Conservation (phyloP, 2,329 filamentous ascomycete species). For the Laburnicola sp. region DNA sequence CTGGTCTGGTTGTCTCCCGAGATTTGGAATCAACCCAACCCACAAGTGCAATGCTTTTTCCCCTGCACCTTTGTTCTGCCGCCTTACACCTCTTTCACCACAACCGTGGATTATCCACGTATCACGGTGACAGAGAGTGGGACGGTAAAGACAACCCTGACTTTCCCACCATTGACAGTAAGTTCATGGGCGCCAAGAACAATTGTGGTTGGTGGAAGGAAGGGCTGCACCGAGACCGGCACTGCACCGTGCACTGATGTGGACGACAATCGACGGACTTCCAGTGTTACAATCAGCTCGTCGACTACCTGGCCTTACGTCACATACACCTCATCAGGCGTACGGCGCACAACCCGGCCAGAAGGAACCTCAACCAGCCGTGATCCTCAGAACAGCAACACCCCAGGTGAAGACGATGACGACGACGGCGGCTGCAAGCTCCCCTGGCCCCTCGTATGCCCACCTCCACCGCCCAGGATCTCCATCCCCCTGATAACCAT, state of each 20-base stretch:
- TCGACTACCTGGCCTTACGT: neutral
- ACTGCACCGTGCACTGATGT: neutral
- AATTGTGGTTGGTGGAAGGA: neutral
- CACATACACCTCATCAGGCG: neutral
- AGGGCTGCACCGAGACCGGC: neutral
- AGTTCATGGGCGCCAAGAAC: slow-evolving; percentile 1
- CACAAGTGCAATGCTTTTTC: neutral
- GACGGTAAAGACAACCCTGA: slow-evolving; percentile 1
- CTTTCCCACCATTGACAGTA: slow-evolving; percentile 1
- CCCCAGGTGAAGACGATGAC: neutral
- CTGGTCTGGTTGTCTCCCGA: neutral
- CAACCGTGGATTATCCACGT: slow-evolving; percentile 1
- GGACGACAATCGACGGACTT: neutral
- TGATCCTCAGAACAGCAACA: too few relatives aligned
- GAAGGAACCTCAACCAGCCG: neutral
- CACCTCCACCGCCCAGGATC: neutral
- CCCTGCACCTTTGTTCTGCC: slow-evolving; percentile 1
- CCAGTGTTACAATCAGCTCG: neutral
- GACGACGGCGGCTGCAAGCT: neutral
- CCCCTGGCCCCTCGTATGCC: too few relatives aligned
- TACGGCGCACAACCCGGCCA: neutral
- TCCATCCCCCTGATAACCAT: neutral
- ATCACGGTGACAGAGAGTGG: neutral
- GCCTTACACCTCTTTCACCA: neutral
- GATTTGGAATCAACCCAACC: slow-evolving; percentile 1